Evolutionary conservation across 805 yeast genomes (phyloP).

Genomic region (Ogataea paraovalis): DNA sequence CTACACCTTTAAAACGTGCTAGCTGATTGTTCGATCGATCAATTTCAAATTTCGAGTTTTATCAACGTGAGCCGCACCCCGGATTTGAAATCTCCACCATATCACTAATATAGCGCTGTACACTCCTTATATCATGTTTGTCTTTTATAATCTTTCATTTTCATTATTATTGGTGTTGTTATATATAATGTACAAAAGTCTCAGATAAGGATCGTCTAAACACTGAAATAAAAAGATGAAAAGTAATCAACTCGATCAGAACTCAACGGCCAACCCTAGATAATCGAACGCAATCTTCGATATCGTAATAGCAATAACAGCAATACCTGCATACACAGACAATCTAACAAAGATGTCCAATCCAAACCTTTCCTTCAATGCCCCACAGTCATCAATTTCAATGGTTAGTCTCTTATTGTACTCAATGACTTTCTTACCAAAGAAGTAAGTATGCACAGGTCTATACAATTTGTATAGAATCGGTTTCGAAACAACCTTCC

Average conservation of each 20-base stretch:
- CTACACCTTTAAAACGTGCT: no score
- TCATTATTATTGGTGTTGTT: no score
- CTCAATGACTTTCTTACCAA: not conserved
- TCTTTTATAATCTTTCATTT: no score
- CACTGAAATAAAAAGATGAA: not conserved
- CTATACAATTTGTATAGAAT: slow-evolving; percentile 52
- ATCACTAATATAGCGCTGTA: no score
- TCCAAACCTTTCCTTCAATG: slow-evolving; percentile 59
- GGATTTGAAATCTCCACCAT: no score
- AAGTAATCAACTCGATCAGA: no score
- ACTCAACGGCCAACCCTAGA: slow-evolving; percentile 16
- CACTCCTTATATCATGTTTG: no score
- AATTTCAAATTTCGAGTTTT: no score
- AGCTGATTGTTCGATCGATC: no score
- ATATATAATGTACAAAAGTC: not conserved
- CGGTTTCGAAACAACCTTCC: slow-evolving; percentile 78
- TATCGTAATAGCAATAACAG: slow-evolving; percentile 44
- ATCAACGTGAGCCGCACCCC: no score
- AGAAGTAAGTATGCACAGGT: slow-evolving; percentile 42
- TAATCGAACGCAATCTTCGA: slow-evolving; percentile 9
- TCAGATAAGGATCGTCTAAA: not conserved
- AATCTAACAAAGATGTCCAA: slow-evolving; percentile 75
- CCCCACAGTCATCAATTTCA: slow-evolving; percentile 35
- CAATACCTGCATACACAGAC: slow-evolving; percentile 78
- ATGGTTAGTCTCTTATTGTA: slow-evolving; percentile 2